phyloP scores from a whole-genome alignment of 768 basidiomycete genomes.

The Calocera cornea region DNA sequence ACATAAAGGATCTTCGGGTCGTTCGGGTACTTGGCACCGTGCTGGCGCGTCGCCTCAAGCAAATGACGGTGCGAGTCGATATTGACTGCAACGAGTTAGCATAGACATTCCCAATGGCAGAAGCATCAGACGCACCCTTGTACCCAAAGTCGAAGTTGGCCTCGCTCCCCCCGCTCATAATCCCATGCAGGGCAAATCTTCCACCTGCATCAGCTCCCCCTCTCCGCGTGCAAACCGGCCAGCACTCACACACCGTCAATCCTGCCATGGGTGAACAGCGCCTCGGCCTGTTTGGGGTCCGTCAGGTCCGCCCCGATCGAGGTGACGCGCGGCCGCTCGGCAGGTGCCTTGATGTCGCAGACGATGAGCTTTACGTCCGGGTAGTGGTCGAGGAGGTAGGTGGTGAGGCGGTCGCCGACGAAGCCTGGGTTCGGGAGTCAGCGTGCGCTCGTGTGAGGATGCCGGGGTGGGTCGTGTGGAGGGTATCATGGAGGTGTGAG shows the following conservation, averaged over 20 bases:
- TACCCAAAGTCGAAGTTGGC: conserved; percentile 44
- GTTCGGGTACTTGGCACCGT: conserved; percentile 8
- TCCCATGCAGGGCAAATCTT: conserved; percentile 31
- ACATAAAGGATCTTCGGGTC: conserved; percentile 36
- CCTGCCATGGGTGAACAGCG: conserved; percentile 23
- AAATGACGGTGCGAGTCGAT: conserved; percentile 39
- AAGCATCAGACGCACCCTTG: conserved; percentile 15
- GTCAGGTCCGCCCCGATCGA: conserved; percentile 33
- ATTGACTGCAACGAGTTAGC: conserved; percentile 28
- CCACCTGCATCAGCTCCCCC: background rate
- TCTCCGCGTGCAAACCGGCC: conserved; percentile 28
- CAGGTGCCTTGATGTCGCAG: conserved; percentile 36
- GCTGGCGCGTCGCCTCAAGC: conserved; percentile 21
- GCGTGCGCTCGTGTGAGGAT: background rate
- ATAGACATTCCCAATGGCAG: background rate
- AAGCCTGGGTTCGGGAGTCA: background rate
- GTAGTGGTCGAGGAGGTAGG: conserved; percentile 1
- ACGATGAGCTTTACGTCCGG: conserved; percentile 37
- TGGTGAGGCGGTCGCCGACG: background rate
- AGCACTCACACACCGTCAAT: conserved; percentile 27
- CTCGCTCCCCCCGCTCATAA: conserved; percentile 51
- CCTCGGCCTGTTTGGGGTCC: conserved; percentile 25
- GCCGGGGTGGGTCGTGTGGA: background rate
- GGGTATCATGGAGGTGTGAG: too few species aligned
- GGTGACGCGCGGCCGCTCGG: conserved; percentile 23